These are phyloP conservation scores for Acanthamoeba culbertsoni DNA, from an alignment of 208 protist genomes.

Conservation along the genomic window DNA sequence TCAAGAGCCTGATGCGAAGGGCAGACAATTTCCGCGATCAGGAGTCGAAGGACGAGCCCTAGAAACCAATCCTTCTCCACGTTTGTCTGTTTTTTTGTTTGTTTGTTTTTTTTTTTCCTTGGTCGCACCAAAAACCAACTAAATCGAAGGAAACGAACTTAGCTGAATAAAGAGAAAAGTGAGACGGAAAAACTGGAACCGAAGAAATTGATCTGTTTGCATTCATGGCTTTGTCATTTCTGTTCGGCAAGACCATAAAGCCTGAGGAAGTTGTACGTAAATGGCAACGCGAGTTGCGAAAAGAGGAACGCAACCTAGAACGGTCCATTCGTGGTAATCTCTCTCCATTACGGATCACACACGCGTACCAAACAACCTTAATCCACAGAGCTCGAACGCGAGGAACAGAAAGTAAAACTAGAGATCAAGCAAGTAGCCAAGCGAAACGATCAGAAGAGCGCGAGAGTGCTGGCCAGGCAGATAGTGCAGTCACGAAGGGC, in stretches of 20 bases:
- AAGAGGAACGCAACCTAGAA: conserved; percentile 8
- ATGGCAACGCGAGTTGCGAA: conserved; percentile 30
- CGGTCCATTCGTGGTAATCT: conserved; percentile 8
- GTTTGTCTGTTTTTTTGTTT: no score
- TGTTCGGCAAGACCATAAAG: conserved; percentile 26
- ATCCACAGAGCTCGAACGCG: background rate
- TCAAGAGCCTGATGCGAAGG: background rate
- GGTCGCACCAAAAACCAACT: no score
- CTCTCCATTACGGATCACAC: background rate
- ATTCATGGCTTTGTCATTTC: background rate
- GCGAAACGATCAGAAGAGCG: background rate
- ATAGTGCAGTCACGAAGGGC: conserved; percentile 51
- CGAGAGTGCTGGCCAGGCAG: background rate
- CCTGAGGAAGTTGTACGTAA: conserved; percentile 32
- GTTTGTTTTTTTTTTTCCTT: no score
- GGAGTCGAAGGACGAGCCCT: no score
- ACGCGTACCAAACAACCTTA: no score
- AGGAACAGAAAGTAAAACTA: conserved; percentile 23
- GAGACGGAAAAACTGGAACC: no score
- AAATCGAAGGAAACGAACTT: no score
- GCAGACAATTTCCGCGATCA: background rate
- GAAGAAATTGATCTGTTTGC: no score
- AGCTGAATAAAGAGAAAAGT: no score
- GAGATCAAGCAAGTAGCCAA: conserved; percentile 19
- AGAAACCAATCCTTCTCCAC: no score